Conservation (phyloP, 1,284 basidiomycete genomes). For the Vanrija sp. region DNA sequence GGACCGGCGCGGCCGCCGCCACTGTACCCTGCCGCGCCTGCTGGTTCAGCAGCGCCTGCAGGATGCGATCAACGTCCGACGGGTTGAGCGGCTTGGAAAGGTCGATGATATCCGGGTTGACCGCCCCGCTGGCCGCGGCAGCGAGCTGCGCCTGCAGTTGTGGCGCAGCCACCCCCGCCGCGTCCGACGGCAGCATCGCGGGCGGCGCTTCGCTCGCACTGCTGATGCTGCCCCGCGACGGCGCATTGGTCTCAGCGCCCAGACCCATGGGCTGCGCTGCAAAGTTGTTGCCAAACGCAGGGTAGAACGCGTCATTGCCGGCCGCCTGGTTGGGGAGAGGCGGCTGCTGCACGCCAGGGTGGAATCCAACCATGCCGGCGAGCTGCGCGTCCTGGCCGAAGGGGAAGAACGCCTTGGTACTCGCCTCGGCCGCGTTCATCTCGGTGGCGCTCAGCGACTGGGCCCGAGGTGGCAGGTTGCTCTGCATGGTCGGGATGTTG, state of each 20-base stretch:
- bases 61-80: conserved; percentile 35
- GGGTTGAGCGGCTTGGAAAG: conserved; percentile 44
- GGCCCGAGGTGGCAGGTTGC: no score
- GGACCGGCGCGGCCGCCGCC: not conserved
- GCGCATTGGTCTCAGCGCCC: no score
- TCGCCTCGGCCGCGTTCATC: not conserved
- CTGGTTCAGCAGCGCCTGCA: conserved; percentile 36
- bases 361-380: no score
- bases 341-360: no score
- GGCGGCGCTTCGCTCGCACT: not conserved
- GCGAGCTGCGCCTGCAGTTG: not conserved
- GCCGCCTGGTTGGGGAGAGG: no score
- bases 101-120: conserved; percentile 39
- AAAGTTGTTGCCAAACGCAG: no score
- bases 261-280: no score
- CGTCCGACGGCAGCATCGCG: not conserved
- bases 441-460: not conserved
- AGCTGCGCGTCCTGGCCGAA: no score
- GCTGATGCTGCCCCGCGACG: not conserved
- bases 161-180: not conserved
- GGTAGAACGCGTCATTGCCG: no score
- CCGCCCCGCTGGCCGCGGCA: not conserved
- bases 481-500: not conserved
- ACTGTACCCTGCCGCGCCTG: conserved; percentile 9
- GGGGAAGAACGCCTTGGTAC: not conserved